Evolutionary conservation across 306 rosid genomes (phyloP).

Genomic region (Elaeagnus macrophylla): DNA sequence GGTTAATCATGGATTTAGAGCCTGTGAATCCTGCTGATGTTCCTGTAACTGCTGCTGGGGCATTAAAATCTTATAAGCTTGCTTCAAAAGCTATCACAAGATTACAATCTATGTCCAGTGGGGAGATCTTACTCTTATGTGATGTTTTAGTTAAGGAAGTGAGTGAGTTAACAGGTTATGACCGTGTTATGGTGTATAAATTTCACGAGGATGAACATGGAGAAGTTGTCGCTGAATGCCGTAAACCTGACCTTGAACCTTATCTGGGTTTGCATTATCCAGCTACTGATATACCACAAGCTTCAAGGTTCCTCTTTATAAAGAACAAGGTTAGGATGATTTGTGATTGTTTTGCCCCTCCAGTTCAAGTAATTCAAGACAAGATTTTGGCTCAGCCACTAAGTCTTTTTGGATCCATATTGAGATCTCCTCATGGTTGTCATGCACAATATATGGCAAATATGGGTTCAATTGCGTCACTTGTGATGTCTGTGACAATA

Average conservation of each 20-base stretch:
- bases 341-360: constrained; percentile 36
- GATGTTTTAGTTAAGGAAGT: constrained; percentile 38
- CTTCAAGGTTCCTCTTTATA: constrained; percentile 38
- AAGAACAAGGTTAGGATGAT: constrained; percentile 41
- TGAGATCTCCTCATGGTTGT: constrained; percentile 38
- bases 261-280: constrained; percentile 41
- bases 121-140: constrained; percentile 25
- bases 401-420: constrained; percentile 34
- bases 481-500: constrained; percentile 36
- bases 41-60: constrained; percentile 41
- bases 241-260: constrained; percentile 30
- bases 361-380: constrained; percentile 36
- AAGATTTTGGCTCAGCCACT: constrained; percentile 27
- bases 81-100: constrained; percentile 41
- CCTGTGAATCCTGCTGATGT: constrained; percentile 35
- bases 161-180: constrained; percentile 34
- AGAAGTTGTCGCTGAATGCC: constrained; percentile 35
- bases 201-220: constrained; percentile 43
- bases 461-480: constrained; percentile 38
- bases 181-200: constrained; percentile 39
- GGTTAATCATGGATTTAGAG: constrained; percentile 36
- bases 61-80: constrained; percentile 44
- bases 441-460: constrained; percentile 36
- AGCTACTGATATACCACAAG: constrained; percentile 40
- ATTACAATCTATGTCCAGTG: constrained; percentile 36